phyloP scores from a whole-genome alignment of 257 asterid genomes.

The Lycium ferocissimum region DNA sequence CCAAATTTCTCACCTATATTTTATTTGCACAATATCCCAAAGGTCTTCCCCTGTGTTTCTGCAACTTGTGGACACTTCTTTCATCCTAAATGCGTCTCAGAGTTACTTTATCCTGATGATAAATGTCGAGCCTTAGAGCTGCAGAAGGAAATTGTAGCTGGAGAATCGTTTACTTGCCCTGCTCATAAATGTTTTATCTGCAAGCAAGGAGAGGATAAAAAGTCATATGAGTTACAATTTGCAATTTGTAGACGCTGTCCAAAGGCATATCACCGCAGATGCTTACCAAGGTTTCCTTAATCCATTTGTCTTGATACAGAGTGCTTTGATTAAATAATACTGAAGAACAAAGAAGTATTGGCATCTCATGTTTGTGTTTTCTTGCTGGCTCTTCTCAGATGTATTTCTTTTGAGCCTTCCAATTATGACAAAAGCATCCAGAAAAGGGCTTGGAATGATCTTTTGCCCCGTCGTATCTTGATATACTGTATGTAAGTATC shows the following conservation, averaged over 20 bases:
- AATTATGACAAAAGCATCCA: constrained; percentile 42
- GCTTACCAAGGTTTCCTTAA: constrained; percentile 70
- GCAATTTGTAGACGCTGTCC: constrained; percentile 84
- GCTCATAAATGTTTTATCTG: constrained; percentile 65
- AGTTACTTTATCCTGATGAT: constrained; percentile 54
- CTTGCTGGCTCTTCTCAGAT: constrained; percentile 44
- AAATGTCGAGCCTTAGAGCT: constrained; percentile 47
- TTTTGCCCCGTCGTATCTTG: constrained; percentile 60
- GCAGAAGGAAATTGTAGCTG: constrained; percentile 55
- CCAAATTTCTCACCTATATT: background rate
- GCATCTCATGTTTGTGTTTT: constrained; percentile 27
- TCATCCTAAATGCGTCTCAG: constrained; percentile 69
- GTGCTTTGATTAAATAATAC: constrained; percentile 23
- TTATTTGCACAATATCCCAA: constrained; percentile 31
- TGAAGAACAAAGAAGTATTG: background rate
- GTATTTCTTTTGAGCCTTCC: constrained; percentile 43
- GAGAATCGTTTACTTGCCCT: constrained; percentile 78
- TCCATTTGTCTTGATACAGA: constrained; percentile 25
- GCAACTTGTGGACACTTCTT: constrained; percentile 84
- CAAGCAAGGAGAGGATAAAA: constrained; percentile 64
- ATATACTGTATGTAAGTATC: constrained; percentile 72
- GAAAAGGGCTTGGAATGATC: constrained; percentile 74
- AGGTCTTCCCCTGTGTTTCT: constrained; percentile 80
- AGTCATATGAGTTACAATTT: constrained; percentile 57
- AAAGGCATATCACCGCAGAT: constrained; percentile 73